These are phyloP conservation scores for Diaporthe destruens DNA, from an alignment of 2,329 filamentous ascomycete genomes.

Conservation along the genomic window DNA sequence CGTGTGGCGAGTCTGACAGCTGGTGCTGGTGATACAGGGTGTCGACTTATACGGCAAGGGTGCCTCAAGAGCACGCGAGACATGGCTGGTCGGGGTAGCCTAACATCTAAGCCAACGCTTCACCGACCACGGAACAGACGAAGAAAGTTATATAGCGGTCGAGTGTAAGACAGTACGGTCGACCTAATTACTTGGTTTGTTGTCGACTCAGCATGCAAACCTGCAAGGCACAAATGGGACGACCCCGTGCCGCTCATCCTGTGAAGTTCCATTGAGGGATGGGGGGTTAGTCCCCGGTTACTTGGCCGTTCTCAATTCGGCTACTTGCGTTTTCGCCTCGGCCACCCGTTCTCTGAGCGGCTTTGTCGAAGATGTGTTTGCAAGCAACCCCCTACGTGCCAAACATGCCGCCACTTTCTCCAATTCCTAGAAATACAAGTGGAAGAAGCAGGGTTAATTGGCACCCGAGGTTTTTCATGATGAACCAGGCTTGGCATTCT, in stretches of 20 bases:
- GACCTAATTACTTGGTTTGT: background rate
- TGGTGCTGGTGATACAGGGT: background rate
- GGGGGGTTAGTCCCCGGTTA: background rate
- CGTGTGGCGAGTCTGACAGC: background rate
- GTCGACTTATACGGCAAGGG: slow-evolving; percentile 15
- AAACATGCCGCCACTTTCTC: background rate
- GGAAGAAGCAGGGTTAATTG: background rate
- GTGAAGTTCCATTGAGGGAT: background rate
- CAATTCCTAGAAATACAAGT: background rate
- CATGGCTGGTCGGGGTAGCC: slow-evolving; percentile 6
- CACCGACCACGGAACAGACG: background rate
- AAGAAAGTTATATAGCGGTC: background rate
- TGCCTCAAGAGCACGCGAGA: slow-evolving; percentile 17
- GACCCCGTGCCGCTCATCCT: background rate
- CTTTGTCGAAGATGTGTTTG: background rate
- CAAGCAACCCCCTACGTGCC: background rate
- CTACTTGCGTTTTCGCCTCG: background rate
- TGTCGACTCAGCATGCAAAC: background rate
- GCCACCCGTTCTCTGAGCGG: fast-evolving
- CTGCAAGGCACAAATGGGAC: background rate
- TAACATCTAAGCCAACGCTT: background rate
- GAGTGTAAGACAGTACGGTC: background rate
- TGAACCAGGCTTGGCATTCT: background rate
- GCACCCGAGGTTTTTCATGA: too few relatives aligned
- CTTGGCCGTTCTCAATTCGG: background rate